phyloP scores from a whole-genome alignment of 2,329 filamentous ascomycete species.

The Dryadomyces quercivorus region DNA sequence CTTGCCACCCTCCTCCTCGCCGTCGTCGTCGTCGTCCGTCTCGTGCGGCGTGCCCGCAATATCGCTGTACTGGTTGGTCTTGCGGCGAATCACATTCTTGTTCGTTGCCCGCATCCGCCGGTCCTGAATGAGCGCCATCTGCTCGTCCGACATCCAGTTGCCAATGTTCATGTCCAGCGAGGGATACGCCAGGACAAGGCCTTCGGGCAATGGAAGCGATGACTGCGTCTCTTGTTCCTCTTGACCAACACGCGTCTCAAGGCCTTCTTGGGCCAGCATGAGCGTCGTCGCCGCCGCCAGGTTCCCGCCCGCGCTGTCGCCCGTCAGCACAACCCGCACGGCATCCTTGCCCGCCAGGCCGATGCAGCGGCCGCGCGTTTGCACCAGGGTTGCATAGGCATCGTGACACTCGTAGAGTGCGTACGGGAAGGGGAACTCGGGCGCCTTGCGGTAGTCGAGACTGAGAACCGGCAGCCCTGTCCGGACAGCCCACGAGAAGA shows the following conservation, averaged over 20 bases:
- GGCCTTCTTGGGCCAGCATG: slow-evolving; percentile 74
- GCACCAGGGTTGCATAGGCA: slow-evolving; percentile 63
- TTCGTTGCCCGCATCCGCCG: slow-evolving; percentile 68
- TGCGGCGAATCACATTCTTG: slow-evolving; percentile 62
- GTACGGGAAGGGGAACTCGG: slow-evolving; percentile 75
- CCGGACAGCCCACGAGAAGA: slow-evolving; percentile 84
- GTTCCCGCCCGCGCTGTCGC: slow-evolving; percentile 75
- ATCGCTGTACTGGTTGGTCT: slow-evolving; percentile 79
- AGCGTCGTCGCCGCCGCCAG: slow-evolving; percentile 69
- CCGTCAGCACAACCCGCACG: slow-evolving; percentile 61
- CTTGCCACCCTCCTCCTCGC: neutral
- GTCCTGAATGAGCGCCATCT: slow-evolving; percentile 88
- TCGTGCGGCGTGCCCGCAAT: slow-evolving; percentile 73
- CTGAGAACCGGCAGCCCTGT: slow-evolving; percentile 82
- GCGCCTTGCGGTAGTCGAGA: slow-evolving; percentile 80
- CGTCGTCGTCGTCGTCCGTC: slow-evolving; percentile 49
- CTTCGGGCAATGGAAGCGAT: slow-evolving; percentile 58
- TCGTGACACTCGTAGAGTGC: slow-evolving; percentile 82
- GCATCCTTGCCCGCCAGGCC: slow-evolving; percentile 55
- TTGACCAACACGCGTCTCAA: slow-evolving; percentile 25
- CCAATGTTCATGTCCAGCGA: slow-evolving; percentile 93
- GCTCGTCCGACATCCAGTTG: slow-evolving; percentile 98
- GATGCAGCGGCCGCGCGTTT: slow-evolving; percentile 61
- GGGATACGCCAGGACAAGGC: slow-evolving; percentile 78
- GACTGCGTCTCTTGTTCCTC: neutral